phyloP scores from a whole-genome alignment of 495 filamentous ascomycete genomes.

The Thermochaetoides thermophila region DNA sequence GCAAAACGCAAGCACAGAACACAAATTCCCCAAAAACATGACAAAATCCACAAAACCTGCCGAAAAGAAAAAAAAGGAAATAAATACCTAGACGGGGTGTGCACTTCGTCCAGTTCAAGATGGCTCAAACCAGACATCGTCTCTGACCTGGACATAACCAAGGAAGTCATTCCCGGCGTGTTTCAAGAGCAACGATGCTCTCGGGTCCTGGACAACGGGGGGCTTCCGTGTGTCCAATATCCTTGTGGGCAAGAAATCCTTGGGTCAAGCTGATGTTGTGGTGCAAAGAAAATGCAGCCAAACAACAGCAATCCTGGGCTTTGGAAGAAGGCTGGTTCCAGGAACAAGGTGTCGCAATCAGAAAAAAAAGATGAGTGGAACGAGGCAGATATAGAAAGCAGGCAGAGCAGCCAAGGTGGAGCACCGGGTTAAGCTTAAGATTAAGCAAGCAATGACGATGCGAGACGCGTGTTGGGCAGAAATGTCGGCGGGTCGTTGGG shows the following conservation, averaged over 20 bases:
- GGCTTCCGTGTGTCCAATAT: slow-evolving; percentile 6
- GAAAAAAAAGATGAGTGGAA: neutral
- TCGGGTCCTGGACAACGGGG: slow-evolving; percentile 12
- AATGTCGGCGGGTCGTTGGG: slow-evolving; percentile 30
- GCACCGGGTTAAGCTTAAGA: neutral
- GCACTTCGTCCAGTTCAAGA: slow-evolving; percentile 36
- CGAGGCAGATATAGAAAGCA: slow-evolving; percentile 1
- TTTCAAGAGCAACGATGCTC: slow-evolving; percentile 10
- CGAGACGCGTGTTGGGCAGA: slow-evolving; percentile 38
- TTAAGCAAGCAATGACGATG: too few relatives aligned
- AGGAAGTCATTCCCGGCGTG: slow-evolving; percentile 25
- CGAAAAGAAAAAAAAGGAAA: slow-evolving; percentile 20
- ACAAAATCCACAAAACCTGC: slow-evolving; percentile 1
- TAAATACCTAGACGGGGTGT: slow-evolving; percentile 40
- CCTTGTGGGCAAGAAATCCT: slow-evolving; percentile 8
- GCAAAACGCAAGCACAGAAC: too few relatives aligned
- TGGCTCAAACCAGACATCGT: slow-evolving; percentile 35
- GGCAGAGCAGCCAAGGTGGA: too few relatives aligned
- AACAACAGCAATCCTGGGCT: slow-evolving; percentile 14
- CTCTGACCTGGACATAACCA: slow-evolving; percentile 29
- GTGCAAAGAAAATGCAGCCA: slow-evolving; percentile 8
- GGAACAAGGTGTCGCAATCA: slow-evolving; percentile 2
- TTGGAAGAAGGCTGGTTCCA: slow-evolving; percentile 2
- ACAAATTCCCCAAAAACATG: too few relatives aligned
- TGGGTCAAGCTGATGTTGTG: slow-evolving; percentile 13